phyloP scores from a whole-genome alignment of 1,139 yeast species.

The Hansenula anomala region DNA sequence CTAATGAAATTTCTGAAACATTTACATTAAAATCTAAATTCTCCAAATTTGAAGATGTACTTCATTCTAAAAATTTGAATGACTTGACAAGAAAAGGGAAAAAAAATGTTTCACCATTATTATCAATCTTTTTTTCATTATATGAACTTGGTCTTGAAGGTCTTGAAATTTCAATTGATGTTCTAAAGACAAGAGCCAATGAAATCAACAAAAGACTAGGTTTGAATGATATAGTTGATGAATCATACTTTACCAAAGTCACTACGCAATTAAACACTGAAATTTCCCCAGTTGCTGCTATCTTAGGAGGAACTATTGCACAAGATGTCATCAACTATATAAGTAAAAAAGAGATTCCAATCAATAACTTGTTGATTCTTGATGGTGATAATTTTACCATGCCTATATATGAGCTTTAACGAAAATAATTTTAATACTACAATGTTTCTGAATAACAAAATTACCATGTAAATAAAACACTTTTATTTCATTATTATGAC shows the following conservation, averaged over 20 bases:
- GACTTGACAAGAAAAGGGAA: conserved; percentile 16
- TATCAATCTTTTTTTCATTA: conserved; percentile 16
- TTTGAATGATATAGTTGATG: conserved; percentile 23
- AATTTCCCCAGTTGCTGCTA: conserved; percentile 81
- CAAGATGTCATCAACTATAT: conserved; percentile 87
- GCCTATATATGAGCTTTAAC: conserved; percentile 56
- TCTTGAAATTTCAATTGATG: conserved; percentile 5
- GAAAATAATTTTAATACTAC: too few species aligned
- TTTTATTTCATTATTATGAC: neutral
- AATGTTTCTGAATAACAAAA: too few species aligned
- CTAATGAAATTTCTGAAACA: conserved; percentile 39
- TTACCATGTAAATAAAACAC: too few species aligned
- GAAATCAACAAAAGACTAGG: conserved; percentile 29
- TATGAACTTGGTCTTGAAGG: conserved; percentile 11
- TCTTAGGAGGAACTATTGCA: conserved; percentile 84
- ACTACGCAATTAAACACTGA: conserved; percentile 58
- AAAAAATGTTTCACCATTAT: conserved; percentile 17
- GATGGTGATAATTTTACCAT: conserved; percentile 70
- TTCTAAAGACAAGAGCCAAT: conserved; percentile 24
- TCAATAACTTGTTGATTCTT: conserved; percentile 73
- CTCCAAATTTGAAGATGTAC: conserved; percentile 33
- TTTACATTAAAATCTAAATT: conserved; percentile 55
- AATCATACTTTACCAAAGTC: conserved; percentile 34
- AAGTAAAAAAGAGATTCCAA: conserved; percentile 73
- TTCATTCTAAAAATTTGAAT: conserved; percentile 26